Evolutionary conservation across 2,329 filamentous ascomycete species (phyloP), one percentile per base, ranked within the genome.

Genomic region (Septoria linicola): DNA sequence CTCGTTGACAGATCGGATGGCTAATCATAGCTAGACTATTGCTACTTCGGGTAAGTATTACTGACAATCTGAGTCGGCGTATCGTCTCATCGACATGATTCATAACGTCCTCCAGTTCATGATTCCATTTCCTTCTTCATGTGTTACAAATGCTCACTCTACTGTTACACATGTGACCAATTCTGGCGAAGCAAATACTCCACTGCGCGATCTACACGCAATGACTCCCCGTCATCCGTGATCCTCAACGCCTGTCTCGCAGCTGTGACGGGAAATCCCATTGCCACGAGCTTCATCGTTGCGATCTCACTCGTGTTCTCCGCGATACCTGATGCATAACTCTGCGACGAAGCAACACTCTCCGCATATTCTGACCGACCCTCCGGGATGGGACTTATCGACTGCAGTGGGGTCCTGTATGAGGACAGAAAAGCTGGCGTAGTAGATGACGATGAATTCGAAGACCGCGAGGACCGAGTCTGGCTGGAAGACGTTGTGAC

Each of bases 221-320:
- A 68, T 1, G 80, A 80, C 56, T 82, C 78, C 0, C 81, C 82
- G 11, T 74, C 75, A 63, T 84, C 82, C 4, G 81, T 84, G 59
- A 77, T 74, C 34, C 76, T 74, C 14, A 85, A 67, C 14, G 82
- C 82, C 60, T 77, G 75, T 51, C 77, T 76, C 6, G 80, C 81
- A 55, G 81, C 73, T 14, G 74, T 73, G 13, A 75, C 69, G 6
- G 73, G 73, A 57, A 84, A 85, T 0, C 82, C 82, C 65, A 84
- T 79, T 30, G 81, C 76, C 4, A 83, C 78, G 49, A 85, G 78
- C 35, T 75, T 71, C 40, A 73, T 69, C 14, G 84, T 76, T 0
- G 82, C 82, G 39, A 73, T 72, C 41, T 83, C 80, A 11, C 77
- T 77, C 0, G 80, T 79, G 41, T 56, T 62, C 19, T 61, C 59